phyloP scores from a whole-genome alignment of 1,284 basidiomycete genomes.

The Rhodotorula mucilaginosa region DNA sequence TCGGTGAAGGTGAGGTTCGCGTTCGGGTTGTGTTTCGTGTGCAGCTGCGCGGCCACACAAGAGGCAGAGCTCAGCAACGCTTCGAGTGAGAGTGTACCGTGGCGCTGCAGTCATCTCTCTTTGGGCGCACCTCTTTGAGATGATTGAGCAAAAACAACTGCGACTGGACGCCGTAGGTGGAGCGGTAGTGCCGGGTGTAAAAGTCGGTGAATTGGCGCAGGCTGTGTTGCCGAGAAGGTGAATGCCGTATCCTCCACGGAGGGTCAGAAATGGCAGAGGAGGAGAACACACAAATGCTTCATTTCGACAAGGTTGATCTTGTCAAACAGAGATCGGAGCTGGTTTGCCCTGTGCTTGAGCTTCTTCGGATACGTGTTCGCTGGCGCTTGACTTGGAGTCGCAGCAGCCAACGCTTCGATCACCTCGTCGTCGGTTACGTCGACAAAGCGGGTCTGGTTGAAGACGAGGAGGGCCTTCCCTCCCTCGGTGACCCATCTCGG shows the following conservation, averaged over 20 bases:
- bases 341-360: constrained; percentile 12
- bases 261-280: no score
- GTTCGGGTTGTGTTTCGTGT: constrained; percentile 3
- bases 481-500: constrained; percentile 41
- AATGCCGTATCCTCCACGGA: no score
- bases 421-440: constrained; percentile 41
- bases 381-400: neutral
- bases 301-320: constrained; percentile 67
- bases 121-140: constrained; percentile 56
- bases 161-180: constrained; percentile 66
- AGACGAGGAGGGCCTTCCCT: constrained; percentile 42
- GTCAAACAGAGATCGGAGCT: constrained; percentile 41
- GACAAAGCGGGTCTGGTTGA: constrained; percentile 36
- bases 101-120: neutral
- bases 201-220: constrained; percentile 44
- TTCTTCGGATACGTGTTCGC: constrained; percentile 17
- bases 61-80: no score
- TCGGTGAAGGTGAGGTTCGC: constrained; percentile 57
- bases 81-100: neutral
- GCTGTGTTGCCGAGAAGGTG: neutral
- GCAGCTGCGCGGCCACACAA: constrained; percentile 28
- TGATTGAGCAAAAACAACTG: constrained; percentile 77
- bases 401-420: neutral
- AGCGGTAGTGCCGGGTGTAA: constrained; percentile 54
- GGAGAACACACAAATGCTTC: constrained; percentile 42